Evolutionary conservation across 2,329 filamentous ascomycete genomes (phyloP).

Genomic region (Tolypocladium amazonense): DNA sequence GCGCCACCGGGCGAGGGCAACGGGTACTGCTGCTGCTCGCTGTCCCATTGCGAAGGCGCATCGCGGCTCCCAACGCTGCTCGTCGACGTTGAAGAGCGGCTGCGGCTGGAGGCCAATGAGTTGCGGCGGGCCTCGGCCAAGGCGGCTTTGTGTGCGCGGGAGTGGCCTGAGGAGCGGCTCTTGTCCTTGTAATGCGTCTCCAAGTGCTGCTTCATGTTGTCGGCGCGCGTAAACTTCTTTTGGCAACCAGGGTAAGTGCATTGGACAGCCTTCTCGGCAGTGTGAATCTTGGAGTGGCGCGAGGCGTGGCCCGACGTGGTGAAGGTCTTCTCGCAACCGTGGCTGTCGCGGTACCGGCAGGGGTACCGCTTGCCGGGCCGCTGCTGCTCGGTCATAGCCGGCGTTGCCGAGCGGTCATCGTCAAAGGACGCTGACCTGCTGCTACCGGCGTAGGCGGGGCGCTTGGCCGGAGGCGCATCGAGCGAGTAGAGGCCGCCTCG

Average conservation of each 20-base stretch:
- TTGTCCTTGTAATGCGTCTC: slow-evolving; percentile 64
- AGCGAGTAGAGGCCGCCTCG: slow-evolving; percentile 27
- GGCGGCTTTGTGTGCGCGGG: slow-evolving; percentile 20
- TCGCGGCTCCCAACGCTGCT: slow-evolving; percentile 8
- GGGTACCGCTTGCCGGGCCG: slow-evolving; percentile 57
- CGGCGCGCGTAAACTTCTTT: slow-evolving; percentile 71
- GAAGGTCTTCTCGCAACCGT: slow-evolving; percentile 67
- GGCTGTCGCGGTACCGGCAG: slow-evolving; percentile 61
- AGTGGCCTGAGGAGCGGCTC: slow-evolving; percentile 29
- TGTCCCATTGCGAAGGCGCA: slow-evolving; percentile 25
- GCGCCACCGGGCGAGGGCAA: slow-evolving; percentile 26
- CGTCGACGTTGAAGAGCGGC: slow-evolving; percentile 15
- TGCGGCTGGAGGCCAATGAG: slow-evolving; percentile 19
- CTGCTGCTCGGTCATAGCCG: slow-evolving; percentile 27
- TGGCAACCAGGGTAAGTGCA: slow-evolving; percentile 59
- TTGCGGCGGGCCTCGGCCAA: slow-evolving; percentile 21
- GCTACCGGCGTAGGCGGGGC: slow-evolving; percentile 29
- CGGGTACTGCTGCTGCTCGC: slow-evolving; percentile 23
- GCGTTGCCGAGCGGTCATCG: slow-evolving; percentile 34
- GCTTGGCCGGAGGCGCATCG: slow-evolving; percentile 25
- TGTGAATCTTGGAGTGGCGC: slow-evolving; percentile 76
- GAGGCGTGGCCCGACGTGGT: slow-evolving; percentile 81
- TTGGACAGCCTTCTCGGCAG: slow-evolving; percentile 65
- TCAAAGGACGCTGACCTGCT: slow-evolving; percentile 40
- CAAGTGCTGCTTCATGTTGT: slow-evolving; percentile 83